Base-by-base conservation (phyloP, 2,329 filamentous ascomycete genomes). In the Penicillium sp. region DNA sequence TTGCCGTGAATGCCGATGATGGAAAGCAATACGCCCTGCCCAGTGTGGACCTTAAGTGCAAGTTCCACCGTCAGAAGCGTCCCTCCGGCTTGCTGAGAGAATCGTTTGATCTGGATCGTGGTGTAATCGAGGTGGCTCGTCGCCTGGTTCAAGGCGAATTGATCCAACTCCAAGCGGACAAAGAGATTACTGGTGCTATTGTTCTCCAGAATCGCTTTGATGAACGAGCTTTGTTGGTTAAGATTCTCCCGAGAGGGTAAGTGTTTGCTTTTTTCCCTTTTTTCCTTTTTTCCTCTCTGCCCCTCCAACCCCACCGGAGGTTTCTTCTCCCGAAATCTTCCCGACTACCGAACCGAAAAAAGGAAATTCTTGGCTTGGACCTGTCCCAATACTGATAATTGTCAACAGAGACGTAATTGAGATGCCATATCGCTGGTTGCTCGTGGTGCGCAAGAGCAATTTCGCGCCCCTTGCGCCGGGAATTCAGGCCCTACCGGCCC, bases 11-110 rank as follows among this genome's bases (percentile, higher is more conserved):
- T 72, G 91, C 89, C 51, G 91, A 96, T 66, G 92, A 97, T 69
- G 92, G 92, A 7, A 92, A 88, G 1, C 92, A 97, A 72, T 97
- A 97, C 74, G 93, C 91, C 64, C 89, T 96, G 66, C 90, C 92
- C 68, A 92, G 90, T 1, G 93, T 96, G 67, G 92, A 96, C 70
- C 93, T 98, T 72, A 92, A 90, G 66, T 99, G 95, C 78, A 91
- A 93, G 59, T 96, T 96, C 77, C 95, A 99, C 74, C 86, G 95
- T 50, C 87, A 90, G 14, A 96, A 95, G 78, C 88, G 95, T 68
- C 88, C 92, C 61, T 91, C 89, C 76, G 90, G 89, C 63, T 75
- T 88, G 50, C 85, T 91, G 53, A 83, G 85, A 35, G 85, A 90
- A 54, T 78, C 81, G 1, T 78, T 95, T 60, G 92, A 95, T 67